Conservation (phyloP, 352 stramenopile genomes). For the Phytopythium helicoides region DNA sequence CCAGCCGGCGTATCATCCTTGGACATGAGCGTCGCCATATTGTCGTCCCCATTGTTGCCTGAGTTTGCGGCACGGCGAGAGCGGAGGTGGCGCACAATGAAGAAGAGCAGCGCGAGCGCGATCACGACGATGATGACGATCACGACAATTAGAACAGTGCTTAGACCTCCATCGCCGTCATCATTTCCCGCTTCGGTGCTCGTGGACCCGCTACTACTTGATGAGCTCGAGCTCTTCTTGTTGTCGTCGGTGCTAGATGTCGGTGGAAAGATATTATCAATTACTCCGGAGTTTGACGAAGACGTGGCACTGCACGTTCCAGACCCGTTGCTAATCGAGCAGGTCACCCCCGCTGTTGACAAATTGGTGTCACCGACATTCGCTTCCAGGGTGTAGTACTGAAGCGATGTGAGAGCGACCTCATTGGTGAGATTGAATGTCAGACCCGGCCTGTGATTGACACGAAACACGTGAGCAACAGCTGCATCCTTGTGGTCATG, state of each 20-base stretch:
- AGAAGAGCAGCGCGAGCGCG: constrained; percentile 28
- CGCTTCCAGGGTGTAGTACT: too few relatives aligned
- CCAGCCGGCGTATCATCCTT: constrained; percentile 35
- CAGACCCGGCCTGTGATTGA: too few relatives aligned
- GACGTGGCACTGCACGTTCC: too few relatives aligned
- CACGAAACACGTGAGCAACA: too few relatives aligned
- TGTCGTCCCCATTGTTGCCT: constrained; percentile 15
- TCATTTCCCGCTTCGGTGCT: background rate
- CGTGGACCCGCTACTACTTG: background rate
- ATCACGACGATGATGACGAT: constrained; percentile 43
- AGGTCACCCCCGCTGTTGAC: too few relatives aligned
- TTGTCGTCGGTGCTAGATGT: background rate
- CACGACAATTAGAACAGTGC: constrained; percentile 49
- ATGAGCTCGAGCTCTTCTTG: background rate
- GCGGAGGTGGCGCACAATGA: constrained; percentile 38
- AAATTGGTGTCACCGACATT: too few relatives aligned
- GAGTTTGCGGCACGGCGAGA: constrained; percentile 16
- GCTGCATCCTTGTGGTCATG: too few relatives aligned
- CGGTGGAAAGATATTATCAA: too few relatives aligned
- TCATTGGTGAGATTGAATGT: too few relatives aligned
- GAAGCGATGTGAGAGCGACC: too few relatives aligned
- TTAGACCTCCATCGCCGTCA: constrained; percentile 13
- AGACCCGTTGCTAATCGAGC: too few relatives aligned
- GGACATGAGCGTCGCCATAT: constrained; percentile 42
- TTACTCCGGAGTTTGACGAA: too few relatives aligned